A percentile compares a stretch with the other conserved stretches of the same genome.
These are phyloP conservation scores for Gynochthodes officinalis DNA, from an alignment of 257 asterid genomes.

Conservation along the genomic window DNA sequence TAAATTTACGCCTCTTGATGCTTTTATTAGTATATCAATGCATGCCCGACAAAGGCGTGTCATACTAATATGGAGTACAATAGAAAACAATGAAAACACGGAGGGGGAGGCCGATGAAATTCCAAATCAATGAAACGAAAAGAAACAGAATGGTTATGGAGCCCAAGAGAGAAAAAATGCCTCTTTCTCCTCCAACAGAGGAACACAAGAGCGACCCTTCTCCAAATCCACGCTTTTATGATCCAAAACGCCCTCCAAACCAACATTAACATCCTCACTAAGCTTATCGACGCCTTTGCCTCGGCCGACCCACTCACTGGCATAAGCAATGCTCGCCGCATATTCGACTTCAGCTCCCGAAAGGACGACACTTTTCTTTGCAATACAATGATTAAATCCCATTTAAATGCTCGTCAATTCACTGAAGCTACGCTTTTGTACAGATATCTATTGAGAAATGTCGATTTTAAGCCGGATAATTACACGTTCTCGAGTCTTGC, in stretches of 20 bases:
- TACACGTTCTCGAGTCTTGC: constrained; percentile 72
- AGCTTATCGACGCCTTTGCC: constrained; percentile 59
- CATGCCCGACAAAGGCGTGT: no score
- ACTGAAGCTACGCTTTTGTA: constrained; percentile 42
- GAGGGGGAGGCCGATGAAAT: neutral
- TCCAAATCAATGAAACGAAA: constrained; percentile 24
- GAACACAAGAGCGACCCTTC: constrained; percentile 47
- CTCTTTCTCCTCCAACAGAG: constrained; percentile 61
- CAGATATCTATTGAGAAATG: constrained; percentile 39
- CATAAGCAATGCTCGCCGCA: constrained; percentile 54
- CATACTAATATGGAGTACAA: no score
- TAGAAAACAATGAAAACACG: no score
- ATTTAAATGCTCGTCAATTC: constrained; percentile 47
- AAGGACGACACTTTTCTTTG: constrained; percentile 66
- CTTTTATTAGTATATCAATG: no score
- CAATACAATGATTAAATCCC: constrained; percentile 89
- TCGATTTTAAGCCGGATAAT: constrained; percentile 64
- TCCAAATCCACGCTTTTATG: constrained; percentile 75
- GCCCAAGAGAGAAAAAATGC: constrained; percentile 54
- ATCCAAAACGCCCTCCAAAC: constrained; percentile 55
- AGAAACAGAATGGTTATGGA: constrained; percentile 47
- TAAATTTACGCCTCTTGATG: no score
- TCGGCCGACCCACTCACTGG: constrained; percentile 43
- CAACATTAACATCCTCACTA: constrained; percentile 68
- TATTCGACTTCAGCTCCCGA: constrained; percentile 53